Evolutionary conservation across 2,329 filamentous ascomycete genomes (phyloP).

Genomic region (Phialocephala subalpina): DNA sequence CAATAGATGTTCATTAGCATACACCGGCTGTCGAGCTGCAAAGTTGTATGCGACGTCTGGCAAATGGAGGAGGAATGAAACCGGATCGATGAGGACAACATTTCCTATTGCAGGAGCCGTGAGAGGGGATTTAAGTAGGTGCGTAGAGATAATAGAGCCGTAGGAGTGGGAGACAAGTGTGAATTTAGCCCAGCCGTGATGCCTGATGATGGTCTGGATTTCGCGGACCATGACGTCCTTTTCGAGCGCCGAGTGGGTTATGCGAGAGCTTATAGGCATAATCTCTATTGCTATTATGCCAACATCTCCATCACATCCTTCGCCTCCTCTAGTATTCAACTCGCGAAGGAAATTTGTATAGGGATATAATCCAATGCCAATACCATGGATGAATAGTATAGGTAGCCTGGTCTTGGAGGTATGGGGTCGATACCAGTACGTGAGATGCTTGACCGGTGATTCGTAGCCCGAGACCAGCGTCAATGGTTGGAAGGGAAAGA

Average conservation of each 20-base stretch:
- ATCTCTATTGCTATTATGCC: conserved; percentile 64
- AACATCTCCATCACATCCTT: conserved; percentile 52
- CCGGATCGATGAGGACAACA: conserved; percentile 62
- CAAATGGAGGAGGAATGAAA: conserved; percentile 63
- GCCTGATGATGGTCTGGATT: conserved; percentile 56
- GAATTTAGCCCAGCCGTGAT: conserved; percentile 57
- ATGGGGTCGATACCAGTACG: conserved; percentile 66
- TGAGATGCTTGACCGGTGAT: conserved; percentile 54
- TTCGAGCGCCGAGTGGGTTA: conserved; percentile 55
- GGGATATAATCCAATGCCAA: conserved; percentile 63
- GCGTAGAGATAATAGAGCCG: conserved; percentile 59
- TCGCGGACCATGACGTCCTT: conserved; percentile 57
- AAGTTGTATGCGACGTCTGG: conserved; percentile 70
- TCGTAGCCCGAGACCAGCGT: conserved; percentile 50
- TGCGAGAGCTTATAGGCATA: conserved; percentile 61
- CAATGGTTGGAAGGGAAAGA: conserved; percentile 59
- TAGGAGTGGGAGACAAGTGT: conserved; percentile 59
- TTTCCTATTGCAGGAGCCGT: conserved; percentile 52
- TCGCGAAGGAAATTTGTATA: conserved; percentile 60
- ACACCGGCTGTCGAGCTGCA: conserved; percentile 45
- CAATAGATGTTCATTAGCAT: conserved; percentile 62
- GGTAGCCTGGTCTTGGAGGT: conserved; percentile 61
- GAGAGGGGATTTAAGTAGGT: conserved; percentile 55
- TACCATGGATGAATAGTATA: conserved; percentile 67
- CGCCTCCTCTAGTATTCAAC: conserved; percentile 41